Conservation (phyloP, 2,329 filamentous ascomycete genomes). For the Botrytis deweyae region DNA sequence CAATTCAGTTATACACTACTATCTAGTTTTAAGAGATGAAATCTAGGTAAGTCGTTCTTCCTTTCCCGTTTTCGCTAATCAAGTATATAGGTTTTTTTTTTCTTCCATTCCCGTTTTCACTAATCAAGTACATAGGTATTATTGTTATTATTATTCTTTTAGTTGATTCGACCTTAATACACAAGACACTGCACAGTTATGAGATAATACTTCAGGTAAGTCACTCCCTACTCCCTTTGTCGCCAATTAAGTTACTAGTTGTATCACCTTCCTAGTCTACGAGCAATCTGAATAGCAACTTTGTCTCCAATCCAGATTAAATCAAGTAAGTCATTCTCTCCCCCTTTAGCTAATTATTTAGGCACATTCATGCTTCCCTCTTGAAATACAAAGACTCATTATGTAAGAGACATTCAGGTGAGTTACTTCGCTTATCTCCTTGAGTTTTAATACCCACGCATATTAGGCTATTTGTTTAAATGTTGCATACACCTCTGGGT, state of each 20-base stretch:
- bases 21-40: background rate
- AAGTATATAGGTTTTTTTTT: background rate
- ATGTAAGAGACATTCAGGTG: background rate
- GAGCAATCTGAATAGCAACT: background rate
- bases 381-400: background rate
- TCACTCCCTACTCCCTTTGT: background rate
- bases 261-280: background rate
- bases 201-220: background rate
- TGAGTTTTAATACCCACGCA: background rate
- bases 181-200: background rate
- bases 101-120: background rate
- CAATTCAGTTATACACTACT: background rate
- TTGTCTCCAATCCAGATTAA: background rate
- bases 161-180: background rate
- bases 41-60: background rate
- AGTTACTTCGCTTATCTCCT: background rate
- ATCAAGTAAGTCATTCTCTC: background rate
- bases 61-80: background rate
- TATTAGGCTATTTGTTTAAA: background rate
- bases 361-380: background rate
- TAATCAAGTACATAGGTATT: background rate
- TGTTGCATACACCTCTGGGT: background rate
- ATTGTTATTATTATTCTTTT: background rate
- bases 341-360: background rate
- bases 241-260: background rate